Percentiles rank a stretch among this genome's conserved stretches.
Evolutionary conservation across 345 rosid genomes (phyloP).

Genomic region (Gossypium rotundifolium): DNA sequence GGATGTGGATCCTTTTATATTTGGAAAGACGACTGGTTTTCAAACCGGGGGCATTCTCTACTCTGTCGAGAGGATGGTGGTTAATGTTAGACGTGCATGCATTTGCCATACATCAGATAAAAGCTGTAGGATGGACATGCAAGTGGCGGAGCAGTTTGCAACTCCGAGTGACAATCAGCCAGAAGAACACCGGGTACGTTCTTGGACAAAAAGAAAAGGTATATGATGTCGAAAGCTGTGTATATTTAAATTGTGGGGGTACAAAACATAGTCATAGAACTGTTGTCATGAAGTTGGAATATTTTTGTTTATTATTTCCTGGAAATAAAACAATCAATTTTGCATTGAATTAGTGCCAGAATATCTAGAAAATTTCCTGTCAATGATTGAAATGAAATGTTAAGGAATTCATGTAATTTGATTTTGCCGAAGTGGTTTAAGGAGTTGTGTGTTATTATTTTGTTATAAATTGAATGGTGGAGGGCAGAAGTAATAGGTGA

Average conservation of each 20-base stretch:
- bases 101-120: constrained; percentile 12
- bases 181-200: background rate
- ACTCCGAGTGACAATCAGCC: constrained; percentile 10
- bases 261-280: constrained; percentile 22
- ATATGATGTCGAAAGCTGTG: constrained; percentile 35
- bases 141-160: constrained; percentile 18
- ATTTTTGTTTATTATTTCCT: constrained; percentile 5
- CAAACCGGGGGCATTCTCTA: constrained; percentile 16
- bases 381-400: background rate
- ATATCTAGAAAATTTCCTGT: background rate
- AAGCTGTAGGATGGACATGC: constrained; percentile 15
- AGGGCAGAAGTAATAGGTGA: too few species aligned
- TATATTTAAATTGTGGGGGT: constrained; percentile 29
- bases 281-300: constrained; percentile 8
- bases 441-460: too few species aligned
- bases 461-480: too few species aligned
- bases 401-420: too few species aligned
- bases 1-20: constrained; percentile 23
- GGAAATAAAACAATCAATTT: constrained; percentile 22
- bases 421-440: too few species aligned
- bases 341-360: background rate
- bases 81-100: constrained; percentile 18
- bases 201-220: constrained; percentile 15
- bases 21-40: constrained; percentile 19
- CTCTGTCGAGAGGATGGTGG: constrained; percentile 20